These are phyloP conservation scores for Diaporthe sp. DNA, from an alignment of 2,329 filamentous ascomycete genomes.

Conservation along the genomic window DNA sequence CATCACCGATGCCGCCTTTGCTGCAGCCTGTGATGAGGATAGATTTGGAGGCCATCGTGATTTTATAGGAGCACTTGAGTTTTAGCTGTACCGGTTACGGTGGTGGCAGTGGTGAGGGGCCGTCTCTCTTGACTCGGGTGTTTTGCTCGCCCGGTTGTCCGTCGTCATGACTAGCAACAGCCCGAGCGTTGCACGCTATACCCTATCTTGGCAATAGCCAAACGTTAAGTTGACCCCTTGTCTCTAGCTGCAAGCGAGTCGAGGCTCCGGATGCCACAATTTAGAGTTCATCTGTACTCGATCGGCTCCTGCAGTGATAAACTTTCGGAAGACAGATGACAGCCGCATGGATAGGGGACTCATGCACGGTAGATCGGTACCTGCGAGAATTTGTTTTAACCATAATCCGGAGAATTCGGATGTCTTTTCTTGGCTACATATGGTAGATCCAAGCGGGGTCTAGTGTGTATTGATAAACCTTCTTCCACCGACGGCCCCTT, in stretches of 20 bases:
- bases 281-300: slow-evolving; percentile 2
- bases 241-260: background rate
- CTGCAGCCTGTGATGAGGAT: slow-evolving; percentile 55
- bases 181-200: background rate
- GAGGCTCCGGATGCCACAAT: background rate
- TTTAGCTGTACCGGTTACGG: no score
- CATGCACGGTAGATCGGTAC: background rate
- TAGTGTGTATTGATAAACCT: background rate
- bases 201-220: background rate
- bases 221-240: background rate
- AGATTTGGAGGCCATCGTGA: slow-evolving; percentile 26
- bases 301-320: background rate
- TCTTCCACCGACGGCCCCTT: background rate
- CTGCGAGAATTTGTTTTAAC: background rate
- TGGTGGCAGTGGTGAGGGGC: background rate
- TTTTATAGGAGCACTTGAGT: no score
- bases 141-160: background rate
- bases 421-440: background rate
- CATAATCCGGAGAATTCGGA: background rate
- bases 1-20: slow-evolving; percentile 55
- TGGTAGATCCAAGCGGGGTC: background rate
- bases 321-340: background rate
- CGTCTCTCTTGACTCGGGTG: background rate
- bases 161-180: slow-evolving; percentile 1
- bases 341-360: background rate